Percentiles rank a stretch among this genome's conserved stretches.
Conservation (phyloP, 2,329 filamentous ascomycete species). For the Hypomyces rosellus region DNA sequence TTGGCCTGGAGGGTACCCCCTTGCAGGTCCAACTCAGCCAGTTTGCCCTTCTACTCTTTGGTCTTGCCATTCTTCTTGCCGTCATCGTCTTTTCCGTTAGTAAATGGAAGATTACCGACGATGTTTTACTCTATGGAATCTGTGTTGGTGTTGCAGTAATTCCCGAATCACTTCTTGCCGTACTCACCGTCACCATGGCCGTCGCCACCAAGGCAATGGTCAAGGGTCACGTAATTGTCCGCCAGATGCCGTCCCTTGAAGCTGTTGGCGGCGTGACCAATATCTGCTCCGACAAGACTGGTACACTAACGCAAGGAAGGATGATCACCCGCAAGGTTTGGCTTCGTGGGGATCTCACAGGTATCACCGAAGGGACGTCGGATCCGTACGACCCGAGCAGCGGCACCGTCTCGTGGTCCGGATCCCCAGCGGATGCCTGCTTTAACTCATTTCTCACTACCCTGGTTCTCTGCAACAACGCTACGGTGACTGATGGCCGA, state of each 20-base stretch:
- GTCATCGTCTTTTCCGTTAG: constrained; percentile 57
- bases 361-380: constrained; percentile 48
- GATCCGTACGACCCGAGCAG: constrained; percentile 57
- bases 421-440: constrained; percentile 31
- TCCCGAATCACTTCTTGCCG: constrained; percentile 60
- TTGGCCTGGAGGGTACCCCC: constrained; percentile 70
- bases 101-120: constrained; percentile 45
- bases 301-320: constrained; percentile 59
- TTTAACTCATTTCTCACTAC: constrained; percentile 46
- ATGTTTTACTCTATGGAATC: constrained; percentile 56
- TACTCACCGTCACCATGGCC: constrained; percentile 65
- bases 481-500: constrained; percentile 42
- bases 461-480: constrained; percentile 57
- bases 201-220: constrained; percentile 61
- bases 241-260: constrained; percentile 59
- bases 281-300: constrained; percentile 66
- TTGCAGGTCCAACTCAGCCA: constrained; percentile 80
- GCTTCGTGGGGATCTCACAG: constrained; percentile 48
- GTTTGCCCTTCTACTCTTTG: constrained; percentile 75
- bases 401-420: constrained; percentile 43
- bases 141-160: constrained; percentile 59
- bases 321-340: constrained; percentile 60
- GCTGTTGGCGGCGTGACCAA: constrained; percentile 64
- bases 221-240: constrained; percentile 57
- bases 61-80: constrained; percentile 56